Conservation (phyloP, 805 yeast genomes). For the Cyberlindnera euphorbiae region DNA sequence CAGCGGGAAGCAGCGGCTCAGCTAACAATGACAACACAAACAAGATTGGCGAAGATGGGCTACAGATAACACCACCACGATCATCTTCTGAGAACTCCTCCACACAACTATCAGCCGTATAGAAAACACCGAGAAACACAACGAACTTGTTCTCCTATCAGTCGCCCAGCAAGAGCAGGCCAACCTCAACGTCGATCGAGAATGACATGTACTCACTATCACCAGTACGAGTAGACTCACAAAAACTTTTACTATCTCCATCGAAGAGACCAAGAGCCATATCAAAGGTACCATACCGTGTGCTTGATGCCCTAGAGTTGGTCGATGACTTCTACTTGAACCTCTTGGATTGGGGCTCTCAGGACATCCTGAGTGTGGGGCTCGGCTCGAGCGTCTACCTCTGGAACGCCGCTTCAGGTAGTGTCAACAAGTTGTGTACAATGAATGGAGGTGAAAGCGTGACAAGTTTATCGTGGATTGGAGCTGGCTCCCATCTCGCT, state of each 20-base stretch:
- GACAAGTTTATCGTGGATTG: slow-evolving; percentile 89
- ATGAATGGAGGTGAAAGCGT: slow-evolving; percentile 64
- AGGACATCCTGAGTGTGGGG: slow-evolving; percentile 86
- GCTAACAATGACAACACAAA: slow-evolving; percentile 22
- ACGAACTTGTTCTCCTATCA: slow-evolving; percentile 71
- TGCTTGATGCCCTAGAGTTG: slow-evolving; percentile 91
- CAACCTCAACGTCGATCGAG: slow-evolving; percentile 54
- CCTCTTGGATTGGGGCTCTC: slow-evolving; percentile 92
- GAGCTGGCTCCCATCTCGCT: slow-evolving; percentile 90
- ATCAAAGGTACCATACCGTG: slow-evolving; percentile 84
- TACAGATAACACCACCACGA: slow-evolving; percentile 30
- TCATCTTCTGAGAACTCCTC: slow-evolving; percentile 22
- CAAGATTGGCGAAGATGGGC: slow-evolving; percentile 27
- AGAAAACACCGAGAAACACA: slow-evolving; percentile 33
- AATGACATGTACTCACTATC: slow-evolving; percentile 75
- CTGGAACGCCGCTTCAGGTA: slow-evolving; percentile 85
- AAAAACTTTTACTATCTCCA: slow-evolving; percentile 73
- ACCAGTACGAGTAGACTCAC: slow-evolving; percentile 87
- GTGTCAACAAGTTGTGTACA: slow-evolving; percentile 76
- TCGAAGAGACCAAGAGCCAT: slow-evolving; percentile 74
- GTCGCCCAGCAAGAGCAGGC: slow-evolving; percentile 62
- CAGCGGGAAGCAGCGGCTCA: slow-evolving; percentile 19
- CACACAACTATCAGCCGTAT: slow-evolving; percentile 8
- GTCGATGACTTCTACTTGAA: slow-evolving; percentile 89
- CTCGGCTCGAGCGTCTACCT: slow-evolving; percentile 82